Base-by-base conservation (phyloP, 805 yeast species). In the Candida silvicultrix region DNA sequence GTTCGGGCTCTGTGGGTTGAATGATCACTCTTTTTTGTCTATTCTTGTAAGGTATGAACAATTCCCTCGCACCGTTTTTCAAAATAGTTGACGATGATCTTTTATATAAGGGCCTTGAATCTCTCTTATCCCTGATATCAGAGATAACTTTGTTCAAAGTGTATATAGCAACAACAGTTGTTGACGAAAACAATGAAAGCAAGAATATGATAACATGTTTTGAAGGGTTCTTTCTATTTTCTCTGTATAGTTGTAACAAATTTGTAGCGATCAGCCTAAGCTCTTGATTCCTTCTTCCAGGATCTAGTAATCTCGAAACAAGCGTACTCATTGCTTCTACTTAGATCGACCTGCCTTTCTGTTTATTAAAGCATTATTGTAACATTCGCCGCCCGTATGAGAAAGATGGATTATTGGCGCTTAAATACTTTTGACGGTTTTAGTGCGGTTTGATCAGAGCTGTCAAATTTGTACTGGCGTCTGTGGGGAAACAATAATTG, bases 41-140 rank as follows among this genome's bases (percentile, higher is more conserved):
- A 38, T 46, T 45, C 42, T 58, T 60, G 45, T 60, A 60, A 2
- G 60, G 58, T 25, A 60, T 57, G 48, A 57, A 60, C 19, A 60
- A 41, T 45, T 60, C 60, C 49, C 64, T 56, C 12, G 60, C 62
- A 18, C 64, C 64, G 42, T 60, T 60, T 41, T 48, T 55, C 41
- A 60, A 42, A n/a, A 60, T 52, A 2, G 60, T 57, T 1, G 64
- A 60, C 1, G 60, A 56, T 0, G 63, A 57, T 38, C 64, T 50
- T 48, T 55, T 53, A 48, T 60, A 58, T 1, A 60, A 44, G 3
- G 60, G 63, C 20, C 49, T 51, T 12, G 64, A 57, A 29, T 59
- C 62, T 5, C 62, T 37, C 45, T 50, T 58, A 38, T 60, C 64
- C 40, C 49, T 49, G 44, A 53, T 57, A 44, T 60, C 64, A 5